These are phyloP conservation scores for Colletotrichum camelliae DNA, from an alignment of 2,329 filamentous ascomycete species.

Conservation along the genomic window DNA sequence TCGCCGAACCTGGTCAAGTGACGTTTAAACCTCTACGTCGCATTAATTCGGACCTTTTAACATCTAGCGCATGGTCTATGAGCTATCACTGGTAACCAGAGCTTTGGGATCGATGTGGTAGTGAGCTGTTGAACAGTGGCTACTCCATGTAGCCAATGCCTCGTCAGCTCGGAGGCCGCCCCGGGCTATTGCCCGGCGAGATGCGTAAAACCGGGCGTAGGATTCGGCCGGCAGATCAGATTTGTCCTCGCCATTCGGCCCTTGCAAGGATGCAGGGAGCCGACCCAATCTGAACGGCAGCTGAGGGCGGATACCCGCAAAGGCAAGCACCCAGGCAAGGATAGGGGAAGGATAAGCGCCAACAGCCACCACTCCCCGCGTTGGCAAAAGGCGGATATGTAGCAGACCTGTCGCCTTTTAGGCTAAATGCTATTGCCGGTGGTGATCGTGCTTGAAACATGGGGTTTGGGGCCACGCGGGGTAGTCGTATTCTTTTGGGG, in stretches of 20 bases:
- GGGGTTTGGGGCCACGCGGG: constrained; percentile 8
- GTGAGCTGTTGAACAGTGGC: not conserved
- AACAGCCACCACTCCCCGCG: not conserved
- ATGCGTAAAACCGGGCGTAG: not conserved
- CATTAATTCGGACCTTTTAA: not conserved
- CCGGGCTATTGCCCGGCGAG: not conserved
- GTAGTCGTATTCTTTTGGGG: not conserved
- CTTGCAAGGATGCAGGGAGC: not conserved
- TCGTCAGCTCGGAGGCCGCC: not conserved
- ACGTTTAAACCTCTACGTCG: not conserved
- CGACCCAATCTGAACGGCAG: not conserved
- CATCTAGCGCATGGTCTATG: not conserved
- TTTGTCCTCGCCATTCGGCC: not conserved
- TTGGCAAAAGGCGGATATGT: constrained; percentile 6
- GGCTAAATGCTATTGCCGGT: constrained; percentile 19
- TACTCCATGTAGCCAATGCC: not conserved
- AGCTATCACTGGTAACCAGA: not conserved
- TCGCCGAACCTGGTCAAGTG: fast-evolving
- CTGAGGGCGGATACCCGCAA: not conserved
- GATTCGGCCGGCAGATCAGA: not conserved
- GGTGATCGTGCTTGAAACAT: not conserved
- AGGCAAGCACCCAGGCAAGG: not conserved
- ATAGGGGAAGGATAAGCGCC: not conserved
- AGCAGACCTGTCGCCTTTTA: not conserved
- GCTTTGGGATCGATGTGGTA: not conserved